Base-by-base conservation (phyloP, 2,329 filamentous ascomycete genomes). In the Lojkania enalia region DNA sequence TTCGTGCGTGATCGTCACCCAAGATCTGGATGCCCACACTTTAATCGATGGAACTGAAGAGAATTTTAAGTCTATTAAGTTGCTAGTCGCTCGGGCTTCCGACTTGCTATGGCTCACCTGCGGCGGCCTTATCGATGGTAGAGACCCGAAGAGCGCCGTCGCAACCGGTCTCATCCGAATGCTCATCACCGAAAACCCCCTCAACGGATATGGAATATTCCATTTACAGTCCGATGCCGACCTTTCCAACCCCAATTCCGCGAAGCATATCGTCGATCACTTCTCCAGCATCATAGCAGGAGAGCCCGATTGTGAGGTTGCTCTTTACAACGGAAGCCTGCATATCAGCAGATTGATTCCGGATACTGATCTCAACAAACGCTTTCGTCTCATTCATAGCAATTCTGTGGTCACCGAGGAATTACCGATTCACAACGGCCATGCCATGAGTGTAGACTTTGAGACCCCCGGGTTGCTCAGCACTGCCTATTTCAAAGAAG, bases 311-410 rank as follows among this genome's bases (percentile, higher is more conserved):
- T 35, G 49, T 20, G 58, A 59, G 21, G 51, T 49, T 32, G 30
- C 39, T 12, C 54, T 49, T 54, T 51, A 61, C 31, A 43, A 57
- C 35, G 51, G 51, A 15, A 51, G 42, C 30, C 29, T 57, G 20
- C 54, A 52, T 49, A 48, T 58, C 11, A 56, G 52, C 30, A 52
- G 58, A n/a, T 12, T 53, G 11, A 48, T 61, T 7, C 49, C 49
- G 9, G 58, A 61, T 38, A 44, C 11, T 12, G 39, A 31, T 11
- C 40, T 58, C 25, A 33, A 44, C 31, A n/a, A 45, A 19, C 25
- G 33, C 35, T 14, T 25, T 25, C 12, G 41, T 39, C n/a, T 35
- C 40, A 5, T 16, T 7, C 20, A 23, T 29, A n/a, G 14, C 31
- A 11, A 25, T 46, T 15, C 15, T 42, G 9, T 5, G 48, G 12